Evolutionary conservation across 2,329 filamentous ascomycete genomes (phyloP), one percentile per base, ranked within the genome.

Genomic region (Chaetomium olivaceum): DNA sequence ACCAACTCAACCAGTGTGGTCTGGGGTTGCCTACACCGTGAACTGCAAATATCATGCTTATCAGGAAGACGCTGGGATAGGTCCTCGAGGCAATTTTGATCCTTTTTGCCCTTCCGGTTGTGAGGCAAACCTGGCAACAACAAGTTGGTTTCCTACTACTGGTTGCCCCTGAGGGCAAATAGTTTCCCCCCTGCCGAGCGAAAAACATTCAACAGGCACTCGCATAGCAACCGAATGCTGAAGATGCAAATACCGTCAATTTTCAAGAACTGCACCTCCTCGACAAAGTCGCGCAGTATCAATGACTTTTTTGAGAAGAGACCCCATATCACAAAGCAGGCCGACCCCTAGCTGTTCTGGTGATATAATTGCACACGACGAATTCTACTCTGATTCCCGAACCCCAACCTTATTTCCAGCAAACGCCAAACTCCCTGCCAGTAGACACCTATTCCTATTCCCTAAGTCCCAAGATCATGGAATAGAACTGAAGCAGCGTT

Each of bases 361-460:
- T 43, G 21, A n/a, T 36, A 61, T 54, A 48, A 50, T 59, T 31
- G 57, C 23, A 58, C 31, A 58, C 31, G 55, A 19, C 39, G 33
- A 12, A 43, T 43, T 58, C 27, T 58, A 16, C 33, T 57, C 8
- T 39, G 33, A 43, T 46, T 58, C 16, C 39, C 39, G 4, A 27
- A 8, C 25, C 43, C 27, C 3, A 9, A 16, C 46, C 58, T 21
- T 23, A 14, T 33, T 54, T 23, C 52, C 58, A 27, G 33, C 58
- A 61, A 61, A 61, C 61, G 52, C 61, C 52, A 14, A 50, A 62
- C 61, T 43, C 61, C 61, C 21, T 50, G 36, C 39, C 52, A 50
- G 25, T 62, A 27, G 31, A 46, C 11, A 23, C 27, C 36, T 14
- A 2, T 14, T 48, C 27, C 36, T 14, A 2, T 14, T 48, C 43